Evolutionary conservation across 768 basidiomycete species (phyloP).

Genomic region (Termitomyces sp.): DNA sequence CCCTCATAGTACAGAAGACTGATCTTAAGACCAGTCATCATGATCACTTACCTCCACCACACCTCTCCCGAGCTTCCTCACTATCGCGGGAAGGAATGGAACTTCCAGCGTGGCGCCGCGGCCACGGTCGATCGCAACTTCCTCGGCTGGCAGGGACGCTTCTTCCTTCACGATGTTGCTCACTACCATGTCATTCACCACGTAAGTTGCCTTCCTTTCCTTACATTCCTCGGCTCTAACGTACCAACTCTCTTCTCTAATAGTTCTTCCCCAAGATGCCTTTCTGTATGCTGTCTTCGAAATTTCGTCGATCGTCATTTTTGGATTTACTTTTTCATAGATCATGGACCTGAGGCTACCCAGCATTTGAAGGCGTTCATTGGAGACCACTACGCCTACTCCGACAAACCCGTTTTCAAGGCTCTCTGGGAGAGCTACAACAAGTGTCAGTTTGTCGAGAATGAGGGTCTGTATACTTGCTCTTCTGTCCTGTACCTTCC

Average conservation of each 20-base stretch:
- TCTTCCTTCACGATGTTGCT: not conserved
- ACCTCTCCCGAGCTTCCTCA: not conserved
- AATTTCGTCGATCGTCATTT: too few species aligned
- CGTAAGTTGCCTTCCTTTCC: not conserved
- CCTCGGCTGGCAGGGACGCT: not conserved
- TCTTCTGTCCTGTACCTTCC: too few species aligned
- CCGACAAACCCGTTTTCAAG: not conserved
- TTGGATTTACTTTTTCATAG: not conserved
- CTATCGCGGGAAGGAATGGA: not conserved
- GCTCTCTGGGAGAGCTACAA: not conserved
- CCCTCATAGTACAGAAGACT: not conserved
- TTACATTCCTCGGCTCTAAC: too few species aligned
- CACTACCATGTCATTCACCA: not conserved
- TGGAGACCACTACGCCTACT: not conserved
- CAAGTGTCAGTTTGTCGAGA: not conserved
- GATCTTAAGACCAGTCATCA: not conserved
- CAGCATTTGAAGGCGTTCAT: not conserved
- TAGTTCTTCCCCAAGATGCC: not conserved
- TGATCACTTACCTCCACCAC: not conserved
- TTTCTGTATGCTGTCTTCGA: not conserved
- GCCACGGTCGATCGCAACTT: not conserved
- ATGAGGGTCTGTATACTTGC: not conserved
- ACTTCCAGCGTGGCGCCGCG: not conserved
- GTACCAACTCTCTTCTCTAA: not conserved
- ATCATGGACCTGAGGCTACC: not conserved